Evolutionary conservation across 352 stramenopile species (phyloP), one percentile per base, ranked within the genome.

Genomic region (Globisporangium emineosum): DNA sequence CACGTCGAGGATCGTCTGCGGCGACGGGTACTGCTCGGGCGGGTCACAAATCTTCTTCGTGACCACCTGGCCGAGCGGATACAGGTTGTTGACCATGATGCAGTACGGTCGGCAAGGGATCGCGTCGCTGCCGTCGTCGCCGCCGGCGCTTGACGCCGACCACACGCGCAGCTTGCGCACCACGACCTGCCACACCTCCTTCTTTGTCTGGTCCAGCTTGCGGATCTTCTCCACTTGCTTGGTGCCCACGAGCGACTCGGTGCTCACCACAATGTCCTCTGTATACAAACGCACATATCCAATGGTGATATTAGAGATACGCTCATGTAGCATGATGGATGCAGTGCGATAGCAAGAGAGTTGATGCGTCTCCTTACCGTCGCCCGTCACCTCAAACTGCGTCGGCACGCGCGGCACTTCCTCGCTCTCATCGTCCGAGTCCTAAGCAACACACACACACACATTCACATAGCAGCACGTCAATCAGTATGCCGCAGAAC

Each of bases 171-270:
- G 75, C 64, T 93, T 87, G 29, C 86, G 86, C 42, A 95, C 84
- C 40, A 95, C 86, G 29, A 95, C 79, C 66, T 95, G 86, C 86
- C 86, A 95, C n/a, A 95, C 83, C 62, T 95, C 86, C 35, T 86
- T 70, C 69, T 91, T 73, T 25, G 79, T 89, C 73, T 93, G 82
- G 57, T 89, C 82, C 51, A 93, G 62, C 57, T 88, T 88, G 15
- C 76, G 73, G 61, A 86, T 84, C 59, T 81, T 84, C 52, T 95
- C 81, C 17, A 92, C 70, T 61, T 93, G 77, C 54, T 75, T 57
- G 13, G 78, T 64, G 6, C 66, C 74, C 15, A 95, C 60, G 17
- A 91, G 71, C 76, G 86, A 80, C 72, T 92, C 72, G 15, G 78
- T 89, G 58, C 85, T 91, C 50, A 94, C 74, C 51, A 88, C 76